Percentiles rank a stretch among this genome's conserved stretches.
Evolutionary conservation across 257 asterid species (phyloP).

Genomic region (Anisodus acutangulus): DNA sequence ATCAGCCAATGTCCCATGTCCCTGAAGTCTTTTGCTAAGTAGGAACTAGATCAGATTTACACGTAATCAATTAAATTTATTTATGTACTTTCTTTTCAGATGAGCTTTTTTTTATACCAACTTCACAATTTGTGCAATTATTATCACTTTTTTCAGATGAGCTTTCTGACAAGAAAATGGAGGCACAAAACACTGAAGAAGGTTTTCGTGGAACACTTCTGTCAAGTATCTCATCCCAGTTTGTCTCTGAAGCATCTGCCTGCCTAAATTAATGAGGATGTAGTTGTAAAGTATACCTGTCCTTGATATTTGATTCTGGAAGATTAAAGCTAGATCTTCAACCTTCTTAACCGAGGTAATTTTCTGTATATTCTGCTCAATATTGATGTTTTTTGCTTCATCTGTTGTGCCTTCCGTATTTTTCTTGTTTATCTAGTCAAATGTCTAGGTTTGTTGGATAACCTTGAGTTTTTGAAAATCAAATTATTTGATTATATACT

Average conservation of each 20-base stretch:
- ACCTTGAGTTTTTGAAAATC: background rate
- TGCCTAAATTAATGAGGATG: constrained; percentile 53
- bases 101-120: constrained; percentile 52
- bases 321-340: background rate
- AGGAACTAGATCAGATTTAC: constrained; percentile 3
- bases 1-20: background rate
- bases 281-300: background rate
- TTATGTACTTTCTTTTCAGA: constrained; percentile 51
- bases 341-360: constrained; percentile 14
- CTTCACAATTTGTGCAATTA: too few relatives aligned
- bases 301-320: constrained; percentile 25
- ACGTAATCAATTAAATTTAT: constrained; percentile 10
- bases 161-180: constrained; percentile 70
- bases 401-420: constrained; percentile 3
- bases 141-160: constrained; percentile 59
- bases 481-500: constrained; percentile 20
- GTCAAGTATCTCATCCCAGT: constrained; percentile 64
- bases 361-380: constrained; percentile 23
- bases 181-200: constrained; percentile 61
- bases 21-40: background rate
- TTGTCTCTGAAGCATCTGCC: constrained; percentile 58
- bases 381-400: background rate
- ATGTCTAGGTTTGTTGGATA: constrained; percentile 16
- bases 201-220: constrained; percentile 98
- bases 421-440: background rate